Conservation (phyloP, 331 rosid species). For the Pyracantha coccinea region DNA sequence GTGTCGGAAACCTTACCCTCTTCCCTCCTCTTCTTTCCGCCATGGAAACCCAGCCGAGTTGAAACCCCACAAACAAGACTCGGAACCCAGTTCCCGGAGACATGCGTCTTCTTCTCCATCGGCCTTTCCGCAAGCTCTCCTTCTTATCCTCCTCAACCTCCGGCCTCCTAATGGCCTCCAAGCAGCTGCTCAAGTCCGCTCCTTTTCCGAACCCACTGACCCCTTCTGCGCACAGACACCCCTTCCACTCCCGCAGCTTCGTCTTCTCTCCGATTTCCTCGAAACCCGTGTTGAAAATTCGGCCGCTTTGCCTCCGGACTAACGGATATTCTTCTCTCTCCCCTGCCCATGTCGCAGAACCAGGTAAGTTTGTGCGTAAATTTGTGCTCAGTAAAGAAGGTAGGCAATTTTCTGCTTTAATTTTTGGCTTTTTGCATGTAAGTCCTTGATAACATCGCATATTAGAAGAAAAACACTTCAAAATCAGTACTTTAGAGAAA, state of each 20-base stretch:
- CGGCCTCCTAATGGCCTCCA: conserved; percentile 32
- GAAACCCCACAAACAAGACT: neutral
- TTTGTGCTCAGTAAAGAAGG: neutral
- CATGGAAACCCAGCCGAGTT: neutral
- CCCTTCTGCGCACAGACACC: conserved; percentile 21
- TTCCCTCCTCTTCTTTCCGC: neutral
- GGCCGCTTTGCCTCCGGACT: conserved; percentile 39
- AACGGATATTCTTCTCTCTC: conserved; percentile 51
- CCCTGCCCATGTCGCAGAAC: conserved; percentile 27
- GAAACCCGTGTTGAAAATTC: conserved; percentile 28
- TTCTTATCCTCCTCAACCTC: conserved; percentile 21
- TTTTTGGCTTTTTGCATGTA: neutral
- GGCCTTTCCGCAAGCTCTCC: conserved; percentile 29
- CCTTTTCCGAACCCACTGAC: conserved; percentile 27
- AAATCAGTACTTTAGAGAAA: neutral
- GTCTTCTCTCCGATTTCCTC: conserved; percentile 30
- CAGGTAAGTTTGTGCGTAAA: conserved; percentile 25
- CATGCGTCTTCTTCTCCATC: conserved; percentile 49
- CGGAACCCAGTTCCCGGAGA: neutral
- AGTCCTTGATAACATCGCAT: neutral
- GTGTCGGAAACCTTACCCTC: neutral
- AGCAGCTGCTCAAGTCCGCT: conserved; percentile 23
- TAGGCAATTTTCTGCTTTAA: neutral
- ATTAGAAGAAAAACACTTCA: neutral
- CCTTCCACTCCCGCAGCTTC: conserved; percentile 16